Base-by-base conservation (phyloP, 768 basidiomycete species). In the Amanita jacksonii region DNA sequence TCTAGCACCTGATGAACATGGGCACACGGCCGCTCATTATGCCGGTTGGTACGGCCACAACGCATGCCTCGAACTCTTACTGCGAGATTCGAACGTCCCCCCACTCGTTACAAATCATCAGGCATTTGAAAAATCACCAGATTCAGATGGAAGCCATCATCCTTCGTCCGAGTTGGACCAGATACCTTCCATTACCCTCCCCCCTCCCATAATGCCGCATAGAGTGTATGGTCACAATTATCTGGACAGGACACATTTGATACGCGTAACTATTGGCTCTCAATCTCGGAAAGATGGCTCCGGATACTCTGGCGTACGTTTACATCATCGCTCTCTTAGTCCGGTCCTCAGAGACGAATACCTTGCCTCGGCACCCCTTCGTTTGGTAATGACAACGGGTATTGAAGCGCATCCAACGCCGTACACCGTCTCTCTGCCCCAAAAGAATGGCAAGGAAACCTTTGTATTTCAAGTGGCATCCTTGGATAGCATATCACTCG, bases 131-230 rank as follows among this genome's bases (percentile, higher is more conserved):
- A 59, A 61, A 35, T 72, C 73, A 3, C 73, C 75, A 3, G 48
- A 62, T 28, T 63, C 66, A 13, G 67, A 67, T 41, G 43, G 50
- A 1, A 54, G 43, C 23, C 54, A 63, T 43, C 57, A 63, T 35
- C 58, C 65, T 7, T 77, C 89, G 56, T 66, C 73, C 27, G 88
- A 97, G 49, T 80, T 87, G 27, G 96, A 99, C 57, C 69, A 83
- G 49, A 99, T 99, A 50, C 96, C 96, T 12, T 84, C 85, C 1
- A 70, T 99, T n/a, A 89, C 86, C 15, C 73, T 99, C 13, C 96
- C 96, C 2, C 96, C 96, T 1, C 96, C 96, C 2, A 97, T 97
- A 58, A 94, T 99, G 77, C 92, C 96, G 22, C 90, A 97, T 58
- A 80, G 91, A 42, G 86, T 94, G 24, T 99, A 99, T 59, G 94